Base-by-base conservation (phyloP, 208 protist species). In the Leishmania turanica region DNA sequence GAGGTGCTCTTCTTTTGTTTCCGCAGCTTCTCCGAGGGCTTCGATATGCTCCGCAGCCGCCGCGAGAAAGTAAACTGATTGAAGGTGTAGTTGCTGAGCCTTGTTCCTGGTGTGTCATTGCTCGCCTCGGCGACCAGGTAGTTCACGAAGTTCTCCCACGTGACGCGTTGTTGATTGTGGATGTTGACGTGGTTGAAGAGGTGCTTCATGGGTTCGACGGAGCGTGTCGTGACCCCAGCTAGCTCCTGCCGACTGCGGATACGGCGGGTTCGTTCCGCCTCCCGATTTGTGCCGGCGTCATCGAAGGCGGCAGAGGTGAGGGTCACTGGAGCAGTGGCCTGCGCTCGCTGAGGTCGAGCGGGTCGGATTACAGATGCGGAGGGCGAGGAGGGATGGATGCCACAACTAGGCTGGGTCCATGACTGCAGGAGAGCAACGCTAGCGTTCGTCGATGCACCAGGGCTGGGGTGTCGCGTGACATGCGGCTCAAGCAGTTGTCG, bases 101-200 rank as follows among this genome's bases (percentile, higher is more conserved):
- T 75, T 1, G 51, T 72, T 56, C 80, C 83, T 8, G 75, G 27
- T 1, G 73, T 56, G 34, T 66, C 77, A 21, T 13, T 65, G 31
- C 65, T 72, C 1, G 90, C 87, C 64, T 92, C 89, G 27, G 88
- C 84, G 6, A 95, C 85, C 3, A 90, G 77, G 78, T 91, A 87
- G 71, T 89, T 82, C 47, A 93, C 60, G 7, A 95, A 6, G 65
- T 93, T 83, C 60, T 90, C 88, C 92, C 92, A 95, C 15, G 88
- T 89, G 45, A 95, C 77, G n/a, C 85, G 60, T 45, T 85, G 87
- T 56, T 88, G 77, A 75, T 89, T 90, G 71, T 84, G 65, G 34
- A 80, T 56, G 75, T 95, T 86, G 47, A 95, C 79, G 34, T 82
- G 79, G 68, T 85, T 87, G 76, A 93, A 95, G 24, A 95, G 84